phyloP scores from a whole-genome alignment of 345 rosid genomes.

The Toxicodendron radicans region DNA sequence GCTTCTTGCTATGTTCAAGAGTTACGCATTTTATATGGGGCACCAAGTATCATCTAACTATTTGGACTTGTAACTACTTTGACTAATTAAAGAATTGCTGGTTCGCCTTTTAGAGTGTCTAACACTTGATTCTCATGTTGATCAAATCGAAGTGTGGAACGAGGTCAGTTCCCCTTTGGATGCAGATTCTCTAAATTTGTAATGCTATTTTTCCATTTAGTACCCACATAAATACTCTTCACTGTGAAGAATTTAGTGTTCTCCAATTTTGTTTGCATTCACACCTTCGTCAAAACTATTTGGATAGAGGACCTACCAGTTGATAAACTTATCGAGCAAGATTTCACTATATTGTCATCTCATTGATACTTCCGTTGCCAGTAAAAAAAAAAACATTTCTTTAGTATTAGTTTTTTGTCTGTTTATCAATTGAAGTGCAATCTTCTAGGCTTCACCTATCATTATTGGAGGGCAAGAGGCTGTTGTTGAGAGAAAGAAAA shows the following conservation, averaged over 20 bases:
- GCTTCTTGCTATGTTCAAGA: background rate
- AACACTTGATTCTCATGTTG: background rate
- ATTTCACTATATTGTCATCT: background rate
- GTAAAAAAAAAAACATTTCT: background rate
- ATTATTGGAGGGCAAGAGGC: conserved; percentile 58
- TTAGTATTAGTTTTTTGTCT: background rate
- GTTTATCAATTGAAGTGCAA: background rate
- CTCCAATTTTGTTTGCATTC: too few species aligned
- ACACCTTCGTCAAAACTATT: too few species aligned
- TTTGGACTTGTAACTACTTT: background rate
- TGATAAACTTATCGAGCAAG: background rate
- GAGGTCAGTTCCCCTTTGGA: background rate
- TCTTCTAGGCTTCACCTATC: conserved; percentile 73
- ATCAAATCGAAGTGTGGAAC: background rate
- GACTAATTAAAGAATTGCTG: background rate
- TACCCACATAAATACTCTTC: background rate
- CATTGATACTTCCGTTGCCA: background rate
- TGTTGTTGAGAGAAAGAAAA: conserved; percentile 70
- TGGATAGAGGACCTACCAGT: background rate
- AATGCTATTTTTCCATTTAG: background rate
- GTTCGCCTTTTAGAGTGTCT: background rate
- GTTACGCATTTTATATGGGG: background rate
- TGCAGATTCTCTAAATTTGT: background rate
- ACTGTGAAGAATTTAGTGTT: background rate
- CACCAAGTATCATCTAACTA: background rate